phyloP scores from a whole-genome alignment of 495 filamentous ascomycete genomes.

The Annulohypoxylon nitens region DNA sequence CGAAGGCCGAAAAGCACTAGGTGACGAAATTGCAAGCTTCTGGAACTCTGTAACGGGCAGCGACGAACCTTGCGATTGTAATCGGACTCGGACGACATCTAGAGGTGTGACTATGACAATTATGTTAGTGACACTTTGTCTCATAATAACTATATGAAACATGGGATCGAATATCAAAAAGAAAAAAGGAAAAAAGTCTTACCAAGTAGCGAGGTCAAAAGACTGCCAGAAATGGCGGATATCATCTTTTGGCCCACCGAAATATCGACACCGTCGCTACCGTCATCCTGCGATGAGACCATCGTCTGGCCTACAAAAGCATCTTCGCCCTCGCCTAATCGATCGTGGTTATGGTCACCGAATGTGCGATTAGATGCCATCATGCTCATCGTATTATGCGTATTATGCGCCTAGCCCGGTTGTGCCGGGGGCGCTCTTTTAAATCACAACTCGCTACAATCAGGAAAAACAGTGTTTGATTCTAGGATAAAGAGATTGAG shows the following conservation, averaged over 20 bases:
- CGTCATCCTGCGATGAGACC: constrained; percentile 51
- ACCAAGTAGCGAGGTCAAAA: constrained; percentile 92
- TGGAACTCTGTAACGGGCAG: constrained; percentile 59
- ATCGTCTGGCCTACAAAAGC: constrained; percentile 48
- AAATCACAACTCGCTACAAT: constrained; percentile 25
- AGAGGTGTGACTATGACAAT: constrained; percentile 83
- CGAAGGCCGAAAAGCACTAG: constrained; percentile 72
- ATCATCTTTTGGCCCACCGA: constrained; percentile 91
- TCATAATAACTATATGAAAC: background rate
- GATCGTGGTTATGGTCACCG: constrained; percentile 46
- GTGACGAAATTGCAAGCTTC: constrained; percentile 59
- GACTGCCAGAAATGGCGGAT: constrained; percentile 89
- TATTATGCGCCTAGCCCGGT: constrained; percentile 36
- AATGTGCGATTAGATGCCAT: constrained; percentile 43
- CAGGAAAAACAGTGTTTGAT: background rate
- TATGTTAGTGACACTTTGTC: constrained; percentile 38
- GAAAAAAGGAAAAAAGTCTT: constrained; percentile 42
- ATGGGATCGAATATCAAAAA: constrained; percentile 3
- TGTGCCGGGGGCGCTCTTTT: constrained; percentile 44
- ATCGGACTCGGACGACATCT: constrained; percentile 94
- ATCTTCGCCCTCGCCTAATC: constrained; percentile 43
- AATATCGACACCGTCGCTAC: constrained; percentile 67
- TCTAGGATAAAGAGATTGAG: background rate
- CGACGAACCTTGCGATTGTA: constrained; percentile 81
- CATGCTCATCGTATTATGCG: constrained; percentile 41